Conservation (phyloP, 805 yeast genomes). For the Lipomyces spencermartinsiae region DNA sequence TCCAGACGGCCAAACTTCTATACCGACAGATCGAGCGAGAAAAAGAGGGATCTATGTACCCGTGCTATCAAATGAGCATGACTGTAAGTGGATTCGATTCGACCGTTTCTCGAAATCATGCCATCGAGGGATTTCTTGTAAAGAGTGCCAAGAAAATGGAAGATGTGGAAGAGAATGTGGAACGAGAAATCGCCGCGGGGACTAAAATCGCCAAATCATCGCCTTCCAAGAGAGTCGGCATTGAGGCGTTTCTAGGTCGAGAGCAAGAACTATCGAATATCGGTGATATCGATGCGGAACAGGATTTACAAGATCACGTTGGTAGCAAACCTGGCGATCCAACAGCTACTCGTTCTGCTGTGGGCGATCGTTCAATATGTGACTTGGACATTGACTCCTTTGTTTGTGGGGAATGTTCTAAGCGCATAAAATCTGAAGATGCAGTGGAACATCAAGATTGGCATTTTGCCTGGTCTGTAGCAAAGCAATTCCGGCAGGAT, state of each 20-base stretch:
- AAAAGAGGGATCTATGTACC: constrained; percentile 21
- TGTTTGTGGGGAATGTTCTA: constrained; percentile 45
- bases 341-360: neutral
- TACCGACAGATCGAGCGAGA: constrained; percentile 30
- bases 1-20: constrained; percentile 40
- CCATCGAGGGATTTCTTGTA: constrained; percentile 20
- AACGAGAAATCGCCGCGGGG: neutral
- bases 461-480: constrained; percentile 49
- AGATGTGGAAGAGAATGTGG: neutral
- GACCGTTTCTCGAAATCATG: constrained; percentile 17
- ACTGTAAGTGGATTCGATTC: constrained; percentile 28
- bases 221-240: neutral
- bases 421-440: constrained; percentile 29
- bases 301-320: neutral
- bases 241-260: neutral
- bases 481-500: constrained; percentile 17
- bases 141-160: constrained; percentile 1
- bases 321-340: neutral
- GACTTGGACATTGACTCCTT: constrained; percentile 1
- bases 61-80: constrained; percentile 25
- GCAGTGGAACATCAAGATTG: constrained; percentile 50
- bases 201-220: neutral
- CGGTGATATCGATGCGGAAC: neutral
- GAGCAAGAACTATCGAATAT: neutral
- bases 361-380: neutral